These are phyloP conservation scores for Colletotrichum shisoi DNA, from an alignment of 2,329 filamentous ascomycete species.

Conservation along the genomic window DNA sequence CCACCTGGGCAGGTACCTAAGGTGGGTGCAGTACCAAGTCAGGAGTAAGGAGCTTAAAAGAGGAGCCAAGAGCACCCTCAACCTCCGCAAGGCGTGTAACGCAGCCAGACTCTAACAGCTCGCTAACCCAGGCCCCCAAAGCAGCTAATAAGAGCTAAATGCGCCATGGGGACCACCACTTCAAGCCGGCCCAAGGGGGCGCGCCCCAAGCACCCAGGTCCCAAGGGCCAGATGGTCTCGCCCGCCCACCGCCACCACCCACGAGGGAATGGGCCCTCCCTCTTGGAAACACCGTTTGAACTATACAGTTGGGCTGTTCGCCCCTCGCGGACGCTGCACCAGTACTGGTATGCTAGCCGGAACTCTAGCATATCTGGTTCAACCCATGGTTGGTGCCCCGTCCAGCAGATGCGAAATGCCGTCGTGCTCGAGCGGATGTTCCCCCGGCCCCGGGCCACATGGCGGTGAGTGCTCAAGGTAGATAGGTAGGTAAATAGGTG, in stretches of 20 bases:
- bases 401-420: slow-evolving; percentile 8
- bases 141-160: slow-evolving; percentile 24
- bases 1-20: not conserved
- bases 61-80: not conserved
- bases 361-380: not conserved
- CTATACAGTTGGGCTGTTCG: slow-evolving; percentile 18
- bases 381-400: not conserved
- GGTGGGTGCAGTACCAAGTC: not conserved
- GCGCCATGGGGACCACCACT: slow-evolving; percentile 32
- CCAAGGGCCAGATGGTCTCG: slow-evolving; percentile 9
- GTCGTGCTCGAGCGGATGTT: not conserved
- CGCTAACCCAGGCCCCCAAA: slow-evolving; percentile 26
- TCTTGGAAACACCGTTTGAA: slow-evolving; percentile 31
- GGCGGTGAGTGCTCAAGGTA: not conserved
- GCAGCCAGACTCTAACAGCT: slow-evolving; percentile 24
- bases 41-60: not conserved
- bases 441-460: slow-evolving; percentile 19
- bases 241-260: slow-evolving; percentile 21
- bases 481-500: no score
- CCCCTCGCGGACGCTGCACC: not conserved
- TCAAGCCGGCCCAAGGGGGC: slow-evolving; percentile 8
- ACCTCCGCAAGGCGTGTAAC: slow-evolving; percentile 34
- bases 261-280: slow-evolving; percentile 20
- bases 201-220: not conserved
- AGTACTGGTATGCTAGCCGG: not conserved